Evolutionary conservation across 78 protist species (phyloP), one percentile per base, ranked within the genome.

Genomic region (Chrysochromulina tobinii): DNA sequence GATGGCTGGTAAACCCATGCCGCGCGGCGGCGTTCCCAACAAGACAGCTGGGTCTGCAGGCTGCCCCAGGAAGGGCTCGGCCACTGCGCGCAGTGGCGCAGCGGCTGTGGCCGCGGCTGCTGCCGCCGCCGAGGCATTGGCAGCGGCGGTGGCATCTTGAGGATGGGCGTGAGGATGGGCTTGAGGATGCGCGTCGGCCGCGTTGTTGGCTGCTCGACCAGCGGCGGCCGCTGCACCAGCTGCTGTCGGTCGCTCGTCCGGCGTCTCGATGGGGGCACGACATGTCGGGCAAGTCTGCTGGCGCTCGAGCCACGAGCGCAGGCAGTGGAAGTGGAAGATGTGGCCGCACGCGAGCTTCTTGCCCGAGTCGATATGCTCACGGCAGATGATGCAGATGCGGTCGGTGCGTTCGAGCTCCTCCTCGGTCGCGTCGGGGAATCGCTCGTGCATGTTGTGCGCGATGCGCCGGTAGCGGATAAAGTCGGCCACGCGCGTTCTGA

Each of bases 231-330:
- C 57, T 72, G 27, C 27, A 4, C 25, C 81, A 2, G 81, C 81
- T 12, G 81, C 23, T 48, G 57, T 48, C 27, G 50, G 20, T 51
- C 81, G 81, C 6, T 12, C 2, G 81, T 55, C 1, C 21, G 55
- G 27, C 2, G 27, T 12, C 27, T 38, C 8, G 55, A 83, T 57
- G 23, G 27, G 11, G 27, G 84, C 6, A 48, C 90, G 93, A 79
- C 98, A 97, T 11, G 96, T 96, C n/a, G 98, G 98, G 93, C 98
- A 97, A 4, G 94, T 64, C 91, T 93, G 97, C 84, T 92, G 94
- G 48, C 97, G 94, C 89, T 96, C 96, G 53, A 97, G 85, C 98
- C 98, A 97, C 1, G 97, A 92, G 66, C 98, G 95, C 59, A 97
- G 93, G 92, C 98, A 97, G 86, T 90, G 61, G 91, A 94, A 87